Evolutionary conservation across 2,329 filamentous ascomycete species (phyloP), one percentile per base, ranked within the genome.

Genomic region (Neonectria punicea): DNA sequence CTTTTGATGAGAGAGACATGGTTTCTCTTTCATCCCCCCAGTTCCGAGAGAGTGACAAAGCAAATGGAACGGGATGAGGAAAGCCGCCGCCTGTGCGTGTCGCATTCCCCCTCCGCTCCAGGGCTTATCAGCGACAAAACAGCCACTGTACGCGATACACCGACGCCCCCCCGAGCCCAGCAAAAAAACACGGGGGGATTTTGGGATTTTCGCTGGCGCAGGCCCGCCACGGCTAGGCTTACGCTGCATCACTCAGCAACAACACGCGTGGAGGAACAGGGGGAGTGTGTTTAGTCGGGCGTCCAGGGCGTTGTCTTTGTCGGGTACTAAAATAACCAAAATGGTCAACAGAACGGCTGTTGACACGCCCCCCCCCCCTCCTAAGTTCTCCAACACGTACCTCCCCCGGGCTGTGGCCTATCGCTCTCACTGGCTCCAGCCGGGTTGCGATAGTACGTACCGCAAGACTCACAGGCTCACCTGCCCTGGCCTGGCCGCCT

Each of bases 391-490:
- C 36, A 57, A 57, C 25, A n/a, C 53, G 58, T 68, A 60, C 63
- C 58, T 59, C 63, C 63, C 53, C 53, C 28, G 62, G 47, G 55
- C 43, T 67, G 63, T 63, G 67, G 65, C 64, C 69, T 71, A 73
- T 73, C 67, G 66, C 60, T 60, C 46, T 50, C 46, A 32, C 46
- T 50, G 22, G 25, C 9, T 30, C 22, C 25, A 51, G 46, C 25
- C 46, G 10, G n/a, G n/a, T 20, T 22, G 56, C 51, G 59, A 61
- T 70, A 25, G 25, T 25, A 73, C 70, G 70, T 73, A 73, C 70
- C 69, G 41, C 14, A 58, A 63, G 66, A 69, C 71, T 71, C 66
- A 68, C 68, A 73, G 43, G 43, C 65, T 53, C 64, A 70, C 70
- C 66, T 72, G 68, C 65, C 65, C 68, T 66, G 49, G 50, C 20